phyloP scores from a whole-genome alignment of 176 grass and related monocot species.

The Oropetium thomaeum region DNA sequence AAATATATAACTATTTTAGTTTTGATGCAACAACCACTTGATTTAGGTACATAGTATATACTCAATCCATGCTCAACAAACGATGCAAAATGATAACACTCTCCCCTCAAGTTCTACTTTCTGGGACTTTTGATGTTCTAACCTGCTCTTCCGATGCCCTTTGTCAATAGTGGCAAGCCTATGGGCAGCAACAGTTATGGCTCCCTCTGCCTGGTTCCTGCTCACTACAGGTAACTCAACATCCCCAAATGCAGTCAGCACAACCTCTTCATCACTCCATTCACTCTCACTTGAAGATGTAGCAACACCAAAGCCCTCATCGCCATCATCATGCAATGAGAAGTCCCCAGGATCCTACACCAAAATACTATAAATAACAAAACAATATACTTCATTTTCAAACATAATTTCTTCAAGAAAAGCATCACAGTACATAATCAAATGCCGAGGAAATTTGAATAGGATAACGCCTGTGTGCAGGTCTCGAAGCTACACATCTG shows the following conservation, averaged over 20 bases:
- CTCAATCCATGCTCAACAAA: neutral
- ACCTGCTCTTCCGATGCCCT: slow-evolving; percentile 58
- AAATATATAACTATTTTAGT: neutral
- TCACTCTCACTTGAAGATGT: slow-evolving; percentile 67
- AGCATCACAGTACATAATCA: slow-evolving; percentile 24
- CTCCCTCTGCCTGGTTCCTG: slow-evolving; percentile 48
- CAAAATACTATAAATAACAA: slow-evolving; percentile 14
- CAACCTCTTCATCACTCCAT: slow-evolving; percentile 60
- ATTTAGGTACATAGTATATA: neutral
- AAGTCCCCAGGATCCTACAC: slow-evolving; percentile 39
- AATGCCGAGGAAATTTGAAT: slow-evolving; percentile 17
- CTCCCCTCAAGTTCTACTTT: neutral
- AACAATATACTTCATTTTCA: neutral
- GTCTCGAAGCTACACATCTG: neutral
- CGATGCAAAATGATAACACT: neutral
- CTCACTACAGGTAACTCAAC: slow-evolving; percentile 50
- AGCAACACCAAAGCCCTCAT: slow-evolving; percentile 22
- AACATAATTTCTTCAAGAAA: neutral
- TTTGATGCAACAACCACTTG: neutral
- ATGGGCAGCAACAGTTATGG: slow-evolving; percentile 57
- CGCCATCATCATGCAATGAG: slow-evolving; percentile 26
- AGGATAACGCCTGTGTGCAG: neutral
- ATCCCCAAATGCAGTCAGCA: slow-evolving; percentile 45
- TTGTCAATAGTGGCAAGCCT: slow-evolving; percentile 42
- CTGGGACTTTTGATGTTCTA: neutral